Evolutionary conservation across 2,329 filamentous ascomycete species (phyloP).

Genomic region (Colletotrichum phormii): DNA sequence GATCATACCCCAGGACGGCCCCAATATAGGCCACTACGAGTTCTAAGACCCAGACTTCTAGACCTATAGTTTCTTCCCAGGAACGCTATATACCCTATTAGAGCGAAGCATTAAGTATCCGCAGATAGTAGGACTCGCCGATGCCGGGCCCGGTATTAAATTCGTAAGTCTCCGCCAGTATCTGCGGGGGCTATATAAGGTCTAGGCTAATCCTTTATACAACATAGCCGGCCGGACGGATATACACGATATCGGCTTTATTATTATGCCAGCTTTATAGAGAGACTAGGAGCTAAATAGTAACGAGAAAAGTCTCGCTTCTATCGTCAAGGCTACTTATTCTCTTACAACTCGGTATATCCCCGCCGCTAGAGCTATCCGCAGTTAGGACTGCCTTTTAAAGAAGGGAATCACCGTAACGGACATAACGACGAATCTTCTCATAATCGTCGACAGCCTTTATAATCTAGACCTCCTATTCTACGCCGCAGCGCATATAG

Average conservation of each 20-base stretch:
- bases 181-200: constrained; percentile 40
- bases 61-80: constrained; percentile 55
- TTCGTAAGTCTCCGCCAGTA: constrained; percentile 12
- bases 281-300: constrained; percentile 59
- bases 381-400: constrained; percentile 57
- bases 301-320: constrained; percentile 53
- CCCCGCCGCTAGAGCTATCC: constrained; percentile 55
- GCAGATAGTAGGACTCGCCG: constrained; percentile 26
- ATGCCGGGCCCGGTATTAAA: constrained; percentile 36
- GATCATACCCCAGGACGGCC: constrained; percentile 36
- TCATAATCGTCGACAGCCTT: constrained; percentile 57
- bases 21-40: constrained; percentile 34
- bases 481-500: constrained; percentile 48
- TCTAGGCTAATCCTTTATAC: constrained; percentile 52
- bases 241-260: constrained; percentile 67
- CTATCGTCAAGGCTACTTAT: constrained; percentile 56
- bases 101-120: constrained; percentile 49
- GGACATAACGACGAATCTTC: constrained; percentile 47
- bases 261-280: constrained; percentile 58
- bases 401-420: constrained; percentile 45
- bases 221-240: constrained; percentile 53
- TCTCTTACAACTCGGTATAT: constrained; percentile 57
- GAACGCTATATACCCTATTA: constrained; percentile 47
- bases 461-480: constrained; percentile 52
- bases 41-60: constrained; percentile 41